Conservation (phyloP, 495 filamentous ascomycete species). For the Paragyromitra xinjiangensis region DNA sequence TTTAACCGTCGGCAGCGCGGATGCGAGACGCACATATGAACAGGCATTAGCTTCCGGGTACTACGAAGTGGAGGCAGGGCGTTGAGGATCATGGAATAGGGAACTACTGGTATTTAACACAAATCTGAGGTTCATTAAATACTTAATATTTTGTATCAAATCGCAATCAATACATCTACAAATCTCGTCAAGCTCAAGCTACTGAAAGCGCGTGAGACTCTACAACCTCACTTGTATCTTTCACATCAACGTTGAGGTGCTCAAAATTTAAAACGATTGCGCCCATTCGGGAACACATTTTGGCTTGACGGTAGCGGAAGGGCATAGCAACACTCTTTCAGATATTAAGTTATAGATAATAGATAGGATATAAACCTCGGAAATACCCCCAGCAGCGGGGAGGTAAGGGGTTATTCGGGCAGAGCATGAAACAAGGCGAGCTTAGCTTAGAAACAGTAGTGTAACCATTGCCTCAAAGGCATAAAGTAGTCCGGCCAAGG, state of each 20-base stretch:
- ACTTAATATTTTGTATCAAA: neutral
- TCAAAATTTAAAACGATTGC: too few relatives aligned
- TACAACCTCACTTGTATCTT: too few relatives aligned
- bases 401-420: neutral
- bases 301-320: too few relatives aligned
- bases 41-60: slow-evolving; percentile 41
- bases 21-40: slow-evolving; percentile 49
- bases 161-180: neutral
- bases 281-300: too few relatives aligned
- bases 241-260: too few relatives aligned
- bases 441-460: neutral
- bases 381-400: neutral
- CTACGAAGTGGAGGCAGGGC: neutral
- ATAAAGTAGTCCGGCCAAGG: slow-evolving; percentile 13
- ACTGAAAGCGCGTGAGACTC: too few relatives aligned
- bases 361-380: neutral
- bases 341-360: neutral
- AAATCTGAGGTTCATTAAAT: neutral
- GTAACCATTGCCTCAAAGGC: slow-evolving; percentile 14
- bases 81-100: neutral
- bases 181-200: too few relatives aligned
- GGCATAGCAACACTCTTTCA: too few relatives aligned
- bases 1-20: slow-evolving; percentile 13
- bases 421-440: slow-evolving; percentile 23
- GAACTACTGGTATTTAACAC: neutral